A percentile compares a stretch with the other conserved stretches of the same genome.
These are phyloP conservation scores for Halenospora varia DNA, from an alignment of 495 filamentous ascomycete genomes.

Conservation along the genomic window DNA sequence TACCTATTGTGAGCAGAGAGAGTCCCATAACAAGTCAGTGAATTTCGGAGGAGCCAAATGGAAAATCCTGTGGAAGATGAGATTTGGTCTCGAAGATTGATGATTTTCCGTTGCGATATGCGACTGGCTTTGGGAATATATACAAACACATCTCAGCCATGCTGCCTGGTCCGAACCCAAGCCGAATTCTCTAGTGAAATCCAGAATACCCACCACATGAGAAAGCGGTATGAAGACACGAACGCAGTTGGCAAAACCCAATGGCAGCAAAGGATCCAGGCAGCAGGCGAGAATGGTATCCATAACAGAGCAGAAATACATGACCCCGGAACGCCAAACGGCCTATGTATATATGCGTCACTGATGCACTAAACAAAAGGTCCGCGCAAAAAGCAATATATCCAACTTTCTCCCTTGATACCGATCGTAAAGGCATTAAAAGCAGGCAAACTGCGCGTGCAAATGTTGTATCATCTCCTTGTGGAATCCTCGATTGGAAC, in stretches of 20 bases:
- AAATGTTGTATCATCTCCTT: conserved; percentile 14
- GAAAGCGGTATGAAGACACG: not conserved
- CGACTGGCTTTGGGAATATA: conserved; percentile 19
- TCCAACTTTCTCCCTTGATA: conserved; percentile 9
- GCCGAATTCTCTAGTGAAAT: conserved; percentile 13
- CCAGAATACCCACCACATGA: conserved; percentile 21
- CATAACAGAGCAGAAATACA: conserved; percentile 12
- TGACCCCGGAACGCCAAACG: conserved; percentile 18
- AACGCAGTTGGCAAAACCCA: conserved; percentile 14
- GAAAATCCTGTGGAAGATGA: conserved; percentile 1
- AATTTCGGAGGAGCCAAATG: not conserved
- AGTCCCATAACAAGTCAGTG: not conserved
- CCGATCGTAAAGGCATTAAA: conserved; percentile 21
- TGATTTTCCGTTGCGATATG: conserved; percentile 1
- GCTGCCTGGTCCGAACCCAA: conserved; percentile 23
- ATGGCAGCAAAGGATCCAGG: conserved; percentile 23
- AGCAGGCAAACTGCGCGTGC: conserved; percentile 11
- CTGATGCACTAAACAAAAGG: conserved; percentile 23
- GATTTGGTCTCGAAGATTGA: not conserved
- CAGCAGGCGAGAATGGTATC: conserved; percentile 24
- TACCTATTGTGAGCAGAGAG: not conserved
- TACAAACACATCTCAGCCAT: conserved; percentile 16
- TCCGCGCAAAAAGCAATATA: conserved; percentile 5
- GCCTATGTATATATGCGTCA: conserved; percentile 24
- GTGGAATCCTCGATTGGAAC: conserved; percentile 13